A percentile compares a stretch with the other conserved stretches of the same genome.
Conservation (phyloP, 148 eudicot species). For the Rheum nobile region DNA sequence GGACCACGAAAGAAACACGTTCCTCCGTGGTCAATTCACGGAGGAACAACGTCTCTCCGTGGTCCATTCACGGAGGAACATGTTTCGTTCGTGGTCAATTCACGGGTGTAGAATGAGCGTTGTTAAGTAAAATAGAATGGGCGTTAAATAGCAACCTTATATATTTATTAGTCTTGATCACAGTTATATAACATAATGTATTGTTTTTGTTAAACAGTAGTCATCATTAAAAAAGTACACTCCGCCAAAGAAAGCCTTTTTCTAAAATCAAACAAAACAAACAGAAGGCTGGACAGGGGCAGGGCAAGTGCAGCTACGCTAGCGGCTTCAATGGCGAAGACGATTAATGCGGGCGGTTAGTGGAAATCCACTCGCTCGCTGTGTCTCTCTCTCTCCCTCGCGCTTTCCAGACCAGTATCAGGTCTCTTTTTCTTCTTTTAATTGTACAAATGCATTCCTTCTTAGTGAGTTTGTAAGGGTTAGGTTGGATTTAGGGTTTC, state of each 20-base stretch:
- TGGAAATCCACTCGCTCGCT: neutral
- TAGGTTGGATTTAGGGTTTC: slow-evolving; percentile 7
- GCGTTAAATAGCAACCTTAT: too few species aligned
- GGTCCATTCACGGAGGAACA: too few species aligned
- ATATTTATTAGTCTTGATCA: too few species aligned
- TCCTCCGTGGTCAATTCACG: too few species aligned
- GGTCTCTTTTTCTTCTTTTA: neutral
- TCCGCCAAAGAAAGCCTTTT: neutral
- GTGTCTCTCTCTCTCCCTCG: neutral
- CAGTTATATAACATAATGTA: too few species aligned
- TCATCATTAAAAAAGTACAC: neutral
- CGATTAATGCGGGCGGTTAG: neutral
- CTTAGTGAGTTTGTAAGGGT: slow-evolving; percentile 1
- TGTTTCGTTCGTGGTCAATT: too few species aligned
- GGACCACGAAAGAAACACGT: too few species aligned
- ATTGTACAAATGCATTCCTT: neutral
- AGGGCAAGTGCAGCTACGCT: slow-evolving; percentile 4
- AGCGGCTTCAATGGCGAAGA: slow-evolving; percentile 8
- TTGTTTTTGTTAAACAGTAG: too few species aligned
- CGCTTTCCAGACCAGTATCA: neutral
- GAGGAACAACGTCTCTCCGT: too few species aligned
- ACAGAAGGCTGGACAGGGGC: neutral
- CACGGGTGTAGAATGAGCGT: too few species aligned
- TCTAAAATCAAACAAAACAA: neutral
- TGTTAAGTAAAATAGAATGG: too few species aligned